These are phyloP conservation scores for Hygrocybe coccinea DNA, from an alignment of 768 basidiomycete genomes.

Conservation along the genomic window DNA sequence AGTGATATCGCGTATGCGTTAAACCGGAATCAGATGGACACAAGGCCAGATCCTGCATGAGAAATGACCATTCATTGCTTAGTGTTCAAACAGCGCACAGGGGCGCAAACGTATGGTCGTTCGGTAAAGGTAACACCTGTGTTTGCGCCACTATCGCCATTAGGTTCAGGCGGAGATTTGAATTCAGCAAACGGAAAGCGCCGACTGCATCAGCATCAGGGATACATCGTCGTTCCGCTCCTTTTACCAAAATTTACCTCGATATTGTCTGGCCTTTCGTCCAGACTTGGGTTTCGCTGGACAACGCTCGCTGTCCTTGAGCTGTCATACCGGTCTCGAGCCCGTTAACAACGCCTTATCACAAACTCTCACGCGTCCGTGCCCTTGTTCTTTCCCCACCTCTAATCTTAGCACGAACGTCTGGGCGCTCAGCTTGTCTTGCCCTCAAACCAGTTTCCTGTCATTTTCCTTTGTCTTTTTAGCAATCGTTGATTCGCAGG, in stretches of 20 bases:
- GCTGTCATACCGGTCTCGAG: not conserved
- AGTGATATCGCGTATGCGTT: not conserved
- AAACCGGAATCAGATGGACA: too few relatives aligned
- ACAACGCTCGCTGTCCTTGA: not conserved
- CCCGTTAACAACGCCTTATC: not conserved
- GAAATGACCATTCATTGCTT: too few relatives aligned
- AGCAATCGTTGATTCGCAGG: not conserved
- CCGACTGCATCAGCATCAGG: slow-evolving; percentile 1
- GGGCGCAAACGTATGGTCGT: too few relatives aligned
- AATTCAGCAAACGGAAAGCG: not conserved
- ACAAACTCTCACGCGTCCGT: not conserved
- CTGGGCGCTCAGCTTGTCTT: not conserved
- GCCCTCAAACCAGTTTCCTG: not conserved
- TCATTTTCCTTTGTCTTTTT: not conserved
- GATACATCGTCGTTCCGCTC: not conserved
- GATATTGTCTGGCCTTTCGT: not conserved
- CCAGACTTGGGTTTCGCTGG: not conserved
- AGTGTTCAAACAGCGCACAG: too few relatives aligned
- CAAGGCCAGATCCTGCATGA: not conserved
- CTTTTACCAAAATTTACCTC: not conserved
- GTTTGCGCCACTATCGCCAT: not conserved
- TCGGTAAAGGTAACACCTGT: not conserved
- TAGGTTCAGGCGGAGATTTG: not conserved
- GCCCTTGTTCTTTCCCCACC: not conserved
- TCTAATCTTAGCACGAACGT: not conserved